A percentile compares a stretch with the other conserved stretches of the same genome.
Evolutionary conservation across 345 rosid species (phyloP).

Genomic region (Microcos paniculata): DNA sequence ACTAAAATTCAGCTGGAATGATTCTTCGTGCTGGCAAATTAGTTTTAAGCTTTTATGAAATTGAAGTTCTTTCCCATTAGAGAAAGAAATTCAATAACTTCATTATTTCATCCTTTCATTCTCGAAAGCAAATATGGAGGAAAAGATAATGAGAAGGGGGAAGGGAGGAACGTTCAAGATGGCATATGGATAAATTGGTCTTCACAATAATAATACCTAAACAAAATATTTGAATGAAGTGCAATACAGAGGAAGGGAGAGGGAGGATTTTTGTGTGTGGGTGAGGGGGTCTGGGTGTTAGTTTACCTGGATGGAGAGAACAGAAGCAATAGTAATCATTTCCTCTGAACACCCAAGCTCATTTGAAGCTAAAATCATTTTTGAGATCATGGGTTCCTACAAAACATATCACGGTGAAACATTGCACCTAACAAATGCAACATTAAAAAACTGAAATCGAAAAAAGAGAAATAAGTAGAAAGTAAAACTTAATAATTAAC

Average conservation of each 20-base stretch:
- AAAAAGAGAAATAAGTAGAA: background rate
- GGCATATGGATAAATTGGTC: background rate
- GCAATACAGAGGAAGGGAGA: background rate
- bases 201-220: background rate
- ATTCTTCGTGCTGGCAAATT: background rate
- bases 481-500: background rate
- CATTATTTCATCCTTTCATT: background rate
- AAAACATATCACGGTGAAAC: constrained; percentile 20
- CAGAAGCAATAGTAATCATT: constrained; percentile 78
- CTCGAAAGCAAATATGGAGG: background rate
- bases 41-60: background rate
- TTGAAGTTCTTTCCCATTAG: no score
- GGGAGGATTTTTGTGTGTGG: no score
- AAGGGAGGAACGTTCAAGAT: background rate
- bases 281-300: background rate
- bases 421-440: constrained; percentile 2
- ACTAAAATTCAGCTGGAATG: background rate
- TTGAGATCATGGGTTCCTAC: constrained; percentile 91
- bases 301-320: constrained; percentile 83
- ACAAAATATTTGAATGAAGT: background rate
- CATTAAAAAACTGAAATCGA: background rate
- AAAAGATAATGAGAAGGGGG: background rate
- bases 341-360: constrained; percentile 91
- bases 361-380: constrained; percentile 89
- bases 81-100: background rate